A percentile compares a stretch with the other conserved stretches of the same genome.
Evolutionary conservation across 345 rosid species (phyloP).

Genomic region (Euphorbia tirucalli): DNA sequence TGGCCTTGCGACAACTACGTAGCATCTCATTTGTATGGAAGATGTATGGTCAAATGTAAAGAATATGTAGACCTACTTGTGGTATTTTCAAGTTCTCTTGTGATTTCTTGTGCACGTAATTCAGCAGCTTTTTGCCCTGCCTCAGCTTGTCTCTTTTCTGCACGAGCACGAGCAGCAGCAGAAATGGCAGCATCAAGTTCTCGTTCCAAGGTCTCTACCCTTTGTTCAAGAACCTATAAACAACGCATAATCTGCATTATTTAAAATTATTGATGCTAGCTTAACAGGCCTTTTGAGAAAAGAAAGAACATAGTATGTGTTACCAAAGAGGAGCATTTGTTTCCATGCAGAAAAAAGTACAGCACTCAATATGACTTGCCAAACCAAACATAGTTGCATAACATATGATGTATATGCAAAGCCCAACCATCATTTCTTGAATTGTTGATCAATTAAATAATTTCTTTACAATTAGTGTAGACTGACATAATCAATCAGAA

Average conservation of each 20-base stretch:
- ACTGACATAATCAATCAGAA: no score
- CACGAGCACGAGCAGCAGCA: slow-evolving; percentile 90
- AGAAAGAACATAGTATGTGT: not conserved
- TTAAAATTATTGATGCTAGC: not conserved
- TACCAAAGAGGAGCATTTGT: not conserved
- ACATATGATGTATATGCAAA: no score
- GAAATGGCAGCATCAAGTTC: slow-evolving; percentile 96
- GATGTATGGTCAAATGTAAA: not conserved
- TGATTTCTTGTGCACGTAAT: slow-evolving; percentile 65
- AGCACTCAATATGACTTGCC: not conserved
- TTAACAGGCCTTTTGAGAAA: not conserved
- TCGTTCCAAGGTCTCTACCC: slow-evolving; percentile 91
- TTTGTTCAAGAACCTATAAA: slow-evolving; percentile 86
- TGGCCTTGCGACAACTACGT: no score
- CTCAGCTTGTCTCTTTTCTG: slow-evolving; percentile 93
- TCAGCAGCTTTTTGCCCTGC: slow-evolving; percentile 88
- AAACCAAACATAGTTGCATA: no score
- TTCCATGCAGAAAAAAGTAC: not conserved
- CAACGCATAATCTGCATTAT: slow-evolving; percentile 3
- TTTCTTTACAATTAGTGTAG: no score
- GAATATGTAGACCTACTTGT: slow-evolving; percentile 44
- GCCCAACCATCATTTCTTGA: no score
- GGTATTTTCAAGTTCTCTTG: slow-evolving; percentile 93
- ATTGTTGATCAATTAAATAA: no score
- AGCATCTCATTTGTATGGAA: no score